A percentile compares a stretch with the other conserved stretches of the same genome.
phyloP scores from a whole-genome alignment of 2,329 filamentous ascomycete genomes.

The Clonostachys rosea region DNA sequence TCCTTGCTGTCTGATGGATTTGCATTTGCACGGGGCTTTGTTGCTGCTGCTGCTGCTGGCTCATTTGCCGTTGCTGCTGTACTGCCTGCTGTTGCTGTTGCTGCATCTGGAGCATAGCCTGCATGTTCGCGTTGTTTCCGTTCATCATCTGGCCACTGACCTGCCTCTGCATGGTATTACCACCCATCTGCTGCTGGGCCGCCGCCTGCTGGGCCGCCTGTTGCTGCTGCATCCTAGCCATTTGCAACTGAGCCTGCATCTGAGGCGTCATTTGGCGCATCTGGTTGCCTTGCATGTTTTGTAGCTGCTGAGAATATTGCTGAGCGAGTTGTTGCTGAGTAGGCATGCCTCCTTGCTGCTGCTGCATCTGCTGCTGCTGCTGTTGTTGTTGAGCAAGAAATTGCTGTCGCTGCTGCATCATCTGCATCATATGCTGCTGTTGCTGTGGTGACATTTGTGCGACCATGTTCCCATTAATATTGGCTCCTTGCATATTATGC shows the following conservation, averaged over 20 bases:
- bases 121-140: constrained; percentile 29
- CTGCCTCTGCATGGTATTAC: constrained; percentile 21
- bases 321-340: constrained; percentile 35
- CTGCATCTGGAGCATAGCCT: constrained; percentile 17
- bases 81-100: constrained; percentile 25
- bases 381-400: constrained; percentile 33
- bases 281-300: constrained; percentile 30
- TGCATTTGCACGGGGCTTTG: constrained; percentile 11
- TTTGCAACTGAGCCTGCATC: constrained; percentile 27
- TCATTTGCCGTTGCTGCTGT: constrained; percentile 22
- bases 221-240: constrained; percentile 29
- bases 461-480: constrained; percentile 28
- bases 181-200: constrained; percentile 23
- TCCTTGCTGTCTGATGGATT: constrained; percentile 14
- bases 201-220: constrained; percentile 23
- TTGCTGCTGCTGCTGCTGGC: constrained; percentile 22
- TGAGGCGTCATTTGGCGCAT: constrained; percentile 24
- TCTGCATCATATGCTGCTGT: constrained; percentile 24
- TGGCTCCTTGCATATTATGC: constrained; percentile 17
- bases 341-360: constrained; percentile 30
- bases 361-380: constrained; percentile 21
- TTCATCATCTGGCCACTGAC: constrained; percentile 33
- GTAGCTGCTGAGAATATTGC: constrained; percentile 37
- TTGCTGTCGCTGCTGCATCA: constrained; percentile 30
- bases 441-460: constrained; percentile 7